A percentile compares a stretch with the other conserved stretches of the same genome.
Conservation (phyloP, 1,139 yeast genomes). For the Saccharomyces pastorianus region DNA sequence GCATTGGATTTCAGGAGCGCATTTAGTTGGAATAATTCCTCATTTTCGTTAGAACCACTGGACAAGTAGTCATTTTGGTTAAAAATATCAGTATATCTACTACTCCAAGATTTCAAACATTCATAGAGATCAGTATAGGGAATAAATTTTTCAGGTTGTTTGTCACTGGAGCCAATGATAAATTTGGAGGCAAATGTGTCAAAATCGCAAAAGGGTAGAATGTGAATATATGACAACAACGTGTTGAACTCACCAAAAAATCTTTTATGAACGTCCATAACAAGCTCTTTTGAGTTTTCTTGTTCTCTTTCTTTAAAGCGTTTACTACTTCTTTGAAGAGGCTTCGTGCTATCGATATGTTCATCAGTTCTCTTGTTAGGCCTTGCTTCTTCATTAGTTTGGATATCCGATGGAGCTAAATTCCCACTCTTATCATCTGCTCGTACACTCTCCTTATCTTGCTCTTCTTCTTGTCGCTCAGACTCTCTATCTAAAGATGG, state of each 20-base stretch:
- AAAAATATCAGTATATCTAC: constrained; percentile 33
- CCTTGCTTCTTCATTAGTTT: not conserved
- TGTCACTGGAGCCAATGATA: not conserved
- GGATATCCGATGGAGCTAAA: not conserved
- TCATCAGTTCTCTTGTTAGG: constrained; percentile 8
- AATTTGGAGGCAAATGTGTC: constrained; percentile 12
- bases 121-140: constrained; percentile 34
- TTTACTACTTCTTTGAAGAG: constrained; percentile 34
- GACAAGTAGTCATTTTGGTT: constrained; percentile 24
- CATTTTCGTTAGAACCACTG: constrained; percentile 8
- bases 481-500: constrained; percentile 8
- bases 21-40: constrained; percentile 22
- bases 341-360: constrained; percentile 12
- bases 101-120: constrained; percentile 39
- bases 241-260: constrained; percentile 8
- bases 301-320: constrained; percentile 33
- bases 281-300: constrained; percentile 17
- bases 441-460: constrained; percentile 5
- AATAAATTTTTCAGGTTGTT: constrained; percentile 2
- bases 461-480: constrained; percentile 6
- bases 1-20: constrained; percentile 26
- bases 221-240: constrained; percentile 8
- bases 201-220: constrained; percentile 11
- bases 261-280: constrained; percentile 8
- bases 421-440: not conserved